A percentile compares a stretch with the other conserved stretches of the same genome.
phyloP scores from a whole-genome alignment of 768 basidiomycete genomes.

The Hebeloma cylindrosporum region DNA sequence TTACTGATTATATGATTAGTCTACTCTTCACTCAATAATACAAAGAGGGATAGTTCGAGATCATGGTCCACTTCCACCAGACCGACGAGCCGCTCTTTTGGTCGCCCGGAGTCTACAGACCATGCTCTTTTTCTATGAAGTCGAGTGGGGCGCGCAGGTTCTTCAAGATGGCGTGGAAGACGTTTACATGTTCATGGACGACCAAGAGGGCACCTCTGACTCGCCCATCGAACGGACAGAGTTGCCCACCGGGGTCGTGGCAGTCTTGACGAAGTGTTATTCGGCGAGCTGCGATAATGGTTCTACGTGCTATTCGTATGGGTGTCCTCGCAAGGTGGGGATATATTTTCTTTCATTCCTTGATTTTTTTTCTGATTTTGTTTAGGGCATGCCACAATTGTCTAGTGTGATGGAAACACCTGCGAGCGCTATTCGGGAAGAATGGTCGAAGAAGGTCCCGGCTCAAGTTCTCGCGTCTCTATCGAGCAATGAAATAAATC shows the following conservation, averaged over 20 bases:
- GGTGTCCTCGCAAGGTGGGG: conserved; percentile 70
- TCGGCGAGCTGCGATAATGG: conserved; percentile 81
- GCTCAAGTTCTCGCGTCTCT: conserved; percentile 44
- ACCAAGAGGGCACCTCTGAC: conserved; percentile 65
- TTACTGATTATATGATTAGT: conserved; percentile 41
- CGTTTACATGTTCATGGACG: conserved; percentile 93
- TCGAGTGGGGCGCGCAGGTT: conserved; percentile 87
- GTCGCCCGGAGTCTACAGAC: conserved; percentile 88
- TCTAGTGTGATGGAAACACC: conserved; percentile 28
- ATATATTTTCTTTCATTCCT: neutral
- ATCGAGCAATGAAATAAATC: conserved; percentile 74
- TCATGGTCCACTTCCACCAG: conserved; percentile 63
- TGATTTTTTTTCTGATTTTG: neutral
- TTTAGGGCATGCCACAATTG: conserved; percentile 27
- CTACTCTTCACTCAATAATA: conserved; percentile 83
- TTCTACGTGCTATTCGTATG: conserved; percentile 76
- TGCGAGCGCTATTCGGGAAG: conserved; percentile 48
- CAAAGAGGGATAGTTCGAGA: conserved; percentile 71
- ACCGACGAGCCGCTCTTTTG: conserved; percentile 79
- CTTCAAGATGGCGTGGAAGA: conserved; percentile 91
- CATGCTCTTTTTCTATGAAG: conserved; percentile 95
- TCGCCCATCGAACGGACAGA: conserved; percentile 58
- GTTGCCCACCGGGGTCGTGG: conserved; percentile 86
- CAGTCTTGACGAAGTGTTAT: conserved; percentile 87
- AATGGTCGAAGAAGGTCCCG: conserved; percentile 49